A percentile compares a stretch with the other conserved stretches of the same genome.
phyloP scores from a whole-genome alignment of 2,329 filamentous ascomycete species.

The Diaporthe humulicola region DNA sequence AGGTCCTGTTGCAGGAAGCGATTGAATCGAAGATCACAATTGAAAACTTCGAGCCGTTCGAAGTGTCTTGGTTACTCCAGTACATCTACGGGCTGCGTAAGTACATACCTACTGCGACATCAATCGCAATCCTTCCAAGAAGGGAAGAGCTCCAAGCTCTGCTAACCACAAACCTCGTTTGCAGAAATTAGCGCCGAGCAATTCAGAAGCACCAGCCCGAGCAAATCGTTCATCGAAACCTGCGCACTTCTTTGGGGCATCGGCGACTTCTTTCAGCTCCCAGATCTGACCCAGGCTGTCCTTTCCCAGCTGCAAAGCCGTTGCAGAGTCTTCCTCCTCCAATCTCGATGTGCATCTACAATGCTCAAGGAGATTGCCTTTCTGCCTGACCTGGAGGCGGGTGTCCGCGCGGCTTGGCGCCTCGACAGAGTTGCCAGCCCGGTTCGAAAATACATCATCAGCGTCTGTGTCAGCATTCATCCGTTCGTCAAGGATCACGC shows the following conservation, averaged over 20 bases:
- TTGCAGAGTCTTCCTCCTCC: neutral
- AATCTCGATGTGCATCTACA: neutral
- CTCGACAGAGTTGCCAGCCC: neutral
- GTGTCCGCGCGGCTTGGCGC: constrained; percentile 6
- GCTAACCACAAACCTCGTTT: neutral
- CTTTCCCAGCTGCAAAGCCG: neutral
- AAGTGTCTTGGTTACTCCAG: neutral
- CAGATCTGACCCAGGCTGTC: neutral
- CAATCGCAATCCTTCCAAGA: neutral
- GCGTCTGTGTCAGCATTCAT: neutral
- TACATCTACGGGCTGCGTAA: constrained; percentile 10
- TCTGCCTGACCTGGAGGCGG: neutral
- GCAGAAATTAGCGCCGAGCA: neutral
- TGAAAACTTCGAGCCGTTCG: neutral
- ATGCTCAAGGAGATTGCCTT: neutral
- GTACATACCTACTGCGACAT: neutral
- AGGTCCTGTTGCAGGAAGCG: neutral
- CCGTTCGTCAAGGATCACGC: neutral
- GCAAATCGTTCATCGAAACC: constrained; percentile 3
- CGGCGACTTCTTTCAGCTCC: neutral
- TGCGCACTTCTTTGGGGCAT: constrained; percentile 1
- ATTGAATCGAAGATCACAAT: neutral
- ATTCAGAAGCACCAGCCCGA: neutral
- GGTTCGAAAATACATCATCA: neutral
- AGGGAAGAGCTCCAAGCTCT: neutral